Percentiles rank a stretch among this genome's conserved stretches.
Evolutionary conservation across 2,329 filamentous ascomycete species (phyloP).

Genomic region (Trichoderma hamatum): DNA sequence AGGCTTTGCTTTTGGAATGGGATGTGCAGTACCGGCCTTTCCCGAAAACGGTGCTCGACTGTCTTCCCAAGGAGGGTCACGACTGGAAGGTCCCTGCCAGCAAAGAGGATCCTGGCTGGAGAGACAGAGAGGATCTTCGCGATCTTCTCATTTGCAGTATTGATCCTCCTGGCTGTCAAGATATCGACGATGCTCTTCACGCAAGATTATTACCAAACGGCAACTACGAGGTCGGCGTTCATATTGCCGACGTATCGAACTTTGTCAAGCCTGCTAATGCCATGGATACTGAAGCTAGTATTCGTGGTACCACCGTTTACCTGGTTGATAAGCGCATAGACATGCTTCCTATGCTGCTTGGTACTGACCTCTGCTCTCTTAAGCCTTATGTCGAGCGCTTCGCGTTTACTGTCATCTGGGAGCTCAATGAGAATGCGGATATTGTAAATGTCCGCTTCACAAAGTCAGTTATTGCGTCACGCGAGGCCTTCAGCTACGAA

Average conservation of each 20-base stretch:
- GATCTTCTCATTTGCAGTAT: slow-evolving; percentile 94
- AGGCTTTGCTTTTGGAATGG: slow-evolving; percentile 90
- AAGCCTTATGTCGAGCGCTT: slow-evolving; percentile 97
- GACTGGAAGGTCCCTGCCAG: slow-evolving; percentile 89
- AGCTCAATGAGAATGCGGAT: slow-evolving; percentile 81
- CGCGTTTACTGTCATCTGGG: slow-evolving; percentile 86
- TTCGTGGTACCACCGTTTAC: slow-evolving; percentile 95
- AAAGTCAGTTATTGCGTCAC: slow-evolving; percentile 95
- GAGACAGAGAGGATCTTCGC: slow-evolving; percentile 79
- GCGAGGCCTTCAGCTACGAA: slow-evolving; percentile 97
- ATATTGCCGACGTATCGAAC: slow-evolving; percentile 99
- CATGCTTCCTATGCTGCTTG: slow-evolving; percentile 96
- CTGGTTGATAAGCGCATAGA: slow-evolving; percentile 98
- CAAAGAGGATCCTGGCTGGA: slow-evolving; percentile 83
- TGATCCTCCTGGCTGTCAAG: slow-evolving; percentile 92
- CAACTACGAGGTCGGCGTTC: slow-evolving; percentile 93
- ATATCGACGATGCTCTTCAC: slow-evolving; percentile 97
- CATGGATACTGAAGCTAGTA: slow-evolving; percentile 94
- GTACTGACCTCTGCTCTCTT: slow-evolving; percentile 92
- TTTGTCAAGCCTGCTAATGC: slow-evolving; percentile 97
- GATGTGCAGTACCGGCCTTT: slow-evolving; percentile 98
- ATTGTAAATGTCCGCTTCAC: slow-evolving; percentile 87
- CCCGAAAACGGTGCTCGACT: slow-evolving; percentile 92
- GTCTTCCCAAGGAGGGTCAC: slow-evolving; percentile 86
- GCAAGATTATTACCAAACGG: slow-evolving; percentile 83